phyloP scores from a whole-genome alignment of 345 rosid genomes.

The Bruguiera parviflora region DNA sequence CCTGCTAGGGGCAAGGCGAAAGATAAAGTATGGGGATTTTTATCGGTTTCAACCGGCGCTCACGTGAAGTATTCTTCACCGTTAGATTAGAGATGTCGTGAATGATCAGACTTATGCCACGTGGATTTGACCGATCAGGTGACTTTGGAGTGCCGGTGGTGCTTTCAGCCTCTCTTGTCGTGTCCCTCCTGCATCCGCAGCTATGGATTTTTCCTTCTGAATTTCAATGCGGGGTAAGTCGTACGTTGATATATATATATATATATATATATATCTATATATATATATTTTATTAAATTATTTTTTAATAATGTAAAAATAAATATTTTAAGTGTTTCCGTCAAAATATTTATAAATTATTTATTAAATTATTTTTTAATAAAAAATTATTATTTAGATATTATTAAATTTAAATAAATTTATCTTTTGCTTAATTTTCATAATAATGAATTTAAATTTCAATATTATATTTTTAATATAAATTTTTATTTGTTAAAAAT shows the following conservation, averaged over 20 bases:
- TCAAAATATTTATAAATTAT: background rate
- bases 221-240: too few relatives aligned
- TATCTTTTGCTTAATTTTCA: too few relatives aligned
- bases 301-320: too few relatives aligned
- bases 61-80: background rate
- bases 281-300: too few relatives aligned
- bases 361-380: background rate
- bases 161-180: background rate
- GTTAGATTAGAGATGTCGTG: constrained; percentile 13
- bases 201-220: background rate
- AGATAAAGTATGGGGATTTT: background rate
- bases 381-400: background rate
- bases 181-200: background rate
- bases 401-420: background rate
- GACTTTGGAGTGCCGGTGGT: too few relatives aligned
- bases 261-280: too few relatives aligned
- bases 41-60: background rate
- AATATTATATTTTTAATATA: background rate
- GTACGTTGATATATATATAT: too few relatives aligned
- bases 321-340: too few relatives aligned
- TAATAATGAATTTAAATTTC: too few relatives aligned
- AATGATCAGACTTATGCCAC: constrained; percentile 11
- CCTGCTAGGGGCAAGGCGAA: too few relatives aligned
- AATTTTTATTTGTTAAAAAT: background rate
- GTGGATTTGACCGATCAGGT: background rate